Evolutionary conservation across 495 filamentous ascomycete genomes (phyloP).

Genomic region (Neurospora discreta): DNA sequence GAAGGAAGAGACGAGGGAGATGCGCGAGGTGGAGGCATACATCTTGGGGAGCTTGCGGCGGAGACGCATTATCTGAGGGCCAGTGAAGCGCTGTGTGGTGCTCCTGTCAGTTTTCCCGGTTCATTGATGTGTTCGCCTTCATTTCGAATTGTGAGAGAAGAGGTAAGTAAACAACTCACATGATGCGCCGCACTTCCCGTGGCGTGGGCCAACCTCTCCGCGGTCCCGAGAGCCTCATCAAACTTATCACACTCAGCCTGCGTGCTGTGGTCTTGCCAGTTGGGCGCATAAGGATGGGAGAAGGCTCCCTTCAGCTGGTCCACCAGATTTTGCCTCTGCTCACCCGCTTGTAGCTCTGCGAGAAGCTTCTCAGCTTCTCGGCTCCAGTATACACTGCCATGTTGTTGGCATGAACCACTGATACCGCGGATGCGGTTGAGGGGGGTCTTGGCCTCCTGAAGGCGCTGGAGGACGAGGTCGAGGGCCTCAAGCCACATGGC

Average conservation of each 20-base stretch:
- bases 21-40: conserved; percentile 69
- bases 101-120: conserved; percentile 12
- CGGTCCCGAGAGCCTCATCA: conserved; percentile 55
- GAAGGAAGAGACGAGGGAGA: conserved; percentile 92
- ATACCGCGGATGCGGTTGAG: conserved; percentile 69
- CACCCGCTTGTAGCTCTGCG: conserved; percentile 44
- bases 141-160: not conserved
- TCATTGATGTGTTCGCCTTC: not conserved
- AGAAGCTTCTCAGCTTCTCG: conserved; percentile 57
- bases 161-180: conserved; percentile 38
- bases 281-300: conserved; percentile 78
- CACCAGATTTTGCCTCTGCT: conserved; percentile 36
- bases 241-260: conserved; percentile 85
- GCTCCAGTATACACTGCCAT: conserved; percentile 90
- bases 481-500: conserved; percentile 91
- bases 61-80: conserved; percentile 88
- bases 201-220: conserved; percentile 56
- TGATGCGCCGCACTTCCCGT: conserved; percentile 93
- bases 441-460: conserved; percentile 66
- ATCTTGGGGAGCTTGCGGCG: conserved; percentile 64
- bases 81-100: conserved; percentile 74
- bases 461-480: conserved; percentile 65
- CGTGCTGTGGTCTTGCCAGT: conserved; percentile 96
- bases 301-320: conserved; percentile 64
- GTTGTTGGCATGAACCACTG: conserved; percentile 90